phyloP scores from a whole-genome alignment of 176 grass and related monocot genomes.

The Canna indica region DNA sequence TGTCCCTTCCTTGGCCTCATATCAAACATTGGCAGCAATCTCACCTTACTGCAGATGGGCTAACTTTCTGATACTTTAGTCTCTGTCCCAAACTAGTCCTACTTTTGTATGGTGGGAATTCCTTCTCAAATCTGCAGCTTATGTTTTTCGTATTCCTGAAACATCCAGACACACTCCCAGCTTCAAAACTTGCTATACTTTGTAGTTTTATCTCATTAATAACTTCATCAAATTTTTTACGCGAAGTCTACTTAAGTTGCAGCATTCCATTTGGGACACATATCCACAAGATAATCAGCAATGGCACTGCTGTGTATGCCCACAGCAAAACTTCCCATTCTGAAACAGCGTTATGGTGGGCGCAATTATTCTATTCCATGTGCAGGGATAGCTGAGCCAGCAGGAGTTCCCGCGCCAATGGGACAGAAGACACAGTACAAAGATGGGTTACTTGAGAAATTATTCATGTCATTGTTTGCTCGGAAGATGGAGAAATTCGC shows the following conservation, averaged over 20 bases:
- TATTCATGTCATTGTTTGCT: constrained; percentile 80
- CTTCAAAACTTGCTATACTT: background rate
- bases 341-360: background rate
- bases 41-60: background rate
- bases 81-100: background rate
- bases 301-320: constrained; percentile 23
- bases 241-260: background rate
- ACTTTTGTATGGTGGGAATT: constrained; percentile 6
- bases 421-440: constrained; percentile 83
- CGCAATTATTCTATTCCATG: background rate
- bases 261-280: background rate
- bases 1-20: background rate
- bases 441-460: constrained; percentile 59
- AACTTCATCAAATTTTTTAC: background rate
- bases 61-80: background rate
- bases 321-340: constrained; percentile 15
- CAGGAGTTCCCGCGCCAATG: constrained; percentile 67
- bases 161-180: background rate
- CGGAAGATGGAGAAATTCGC: constrained; percentile 89
- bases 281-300: background rate
- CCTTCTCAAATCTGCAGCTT: constrained; percentile 12
- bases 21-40: background rate
- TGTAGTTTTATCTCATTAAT: background rate
- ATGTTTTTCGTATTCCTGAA: background rate
- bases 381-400: constrained; percentile 31